A percentile compares a stretch with the other conserved stretches of the same genome.
These are phyloP conservation scores for Ajuga chamaepitys DNA, from an alignment of 257 asterid genomes.

Conservation along the genomic window DNA sequence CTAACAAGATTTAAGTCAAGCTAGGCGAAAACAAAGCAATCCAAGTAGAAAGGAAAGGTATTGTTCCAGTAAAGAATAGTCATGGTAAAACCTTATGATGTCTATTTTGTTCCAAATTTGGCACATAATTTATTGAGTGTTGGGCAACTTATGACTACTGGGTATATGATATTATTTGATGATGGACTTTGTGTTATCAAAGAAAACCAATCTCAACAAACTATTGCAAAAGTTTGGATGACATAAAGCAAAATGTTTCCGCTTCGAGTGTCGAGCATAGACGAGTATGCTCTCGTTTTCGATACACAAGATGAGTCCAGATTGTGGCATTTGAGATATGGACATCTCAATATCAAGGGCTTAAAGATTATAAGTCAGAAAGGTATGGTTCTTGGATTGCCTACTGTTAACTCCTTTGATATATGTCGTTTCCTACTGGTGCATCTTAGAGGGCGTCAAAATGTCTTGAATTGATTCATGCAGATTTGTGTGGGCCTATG, in stretches of 20 bases:
- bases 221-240: background rate
- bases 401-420: too few species aligned
- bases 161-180: too few species aligned
- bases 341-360: background rate
- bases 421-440: too few species aligned
- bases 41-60: background rate
- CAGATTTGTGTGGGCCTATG: too few species aligned
- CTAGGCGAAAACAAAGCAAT: background rate
- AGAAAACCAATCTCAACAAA: background rate
- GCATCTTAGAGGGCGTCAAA: too few species aligned
- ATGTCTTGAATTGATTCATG: too few species aligned
- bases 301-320: background rate
- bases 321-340: too few species aligned
- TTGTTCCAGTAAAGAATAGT: background rate
- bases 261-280: background rate
- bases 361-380: background rate
- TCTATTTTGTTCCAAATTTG: too few species aligned
- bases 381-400: conserved; percentile 7
- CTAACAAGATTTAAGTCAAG: background rate
- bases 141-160: too few species aligned
- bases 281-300: background rate
- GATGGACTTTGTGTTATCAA: background rate
- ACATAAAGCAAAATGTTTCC: background rate
- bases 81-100: background rate
- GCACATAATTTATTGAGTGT: too few species aligned